These are phyloP conservation scores for Martensiomyces pterosporus DNA, from an alignment of 192 early-diverging fungal species.

Conservation along the genomic window DNA sequence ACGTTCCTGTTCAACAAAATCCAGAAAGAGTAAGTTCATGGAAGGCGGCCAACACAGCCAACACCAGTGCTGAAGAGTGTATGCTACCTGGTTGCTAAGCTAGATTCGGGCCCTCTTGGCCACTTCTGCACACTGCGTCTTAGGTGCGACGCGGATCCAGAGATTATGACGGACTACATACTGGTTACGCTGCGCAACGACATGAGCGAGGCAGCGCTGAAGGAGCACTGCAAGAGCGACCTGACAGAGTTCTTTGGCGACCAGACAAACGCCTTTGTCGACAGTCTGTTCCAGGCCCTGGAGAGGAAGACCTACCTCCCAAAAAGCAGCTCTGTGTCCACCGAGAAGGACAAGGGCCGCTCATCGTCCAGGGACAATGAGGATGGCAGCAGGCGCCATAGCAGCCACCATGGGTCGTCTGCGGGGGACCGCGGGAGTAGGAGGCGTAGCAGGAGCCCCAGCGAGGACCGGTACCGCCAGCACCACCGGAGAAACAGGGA, in stretches of 20 bases:
- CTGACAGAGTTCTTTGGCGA: slow-evolving; percentile 43
- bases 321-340: not conserved
- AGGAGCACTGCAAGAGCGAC: slow-evolving; percentile 35
- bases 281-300: slow-evolving; percentile 29
- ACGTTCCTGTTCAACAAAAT: slow-evolving; percentile 42
- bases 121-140: too few species aligned
- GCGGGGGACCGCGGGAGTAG: slow-evolving; percentile 3
- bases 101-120: too few species aligned
- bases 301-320: slow-evolving; percentile 12
- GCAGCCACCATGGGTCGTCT: not conserved
- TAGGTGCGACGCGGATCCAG: slow-evolving; percentile 39
- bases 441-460: slow-evolving; percentile 31
- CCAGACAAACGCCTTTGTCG: slow-evolving; percentile 24
- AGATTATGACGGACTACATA: slow-evolving; percentile 45
- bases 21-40: slow-evolving; percentile 23
- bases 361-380: not conserved
- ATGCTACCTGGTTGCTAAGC: too few species aligned
- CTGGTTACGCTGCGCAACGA: slow-evolving; percentile 44
- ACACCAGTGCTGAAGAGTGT: too few species aligned
- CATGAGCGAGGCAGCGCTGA: slow-evolving; percentile 24
- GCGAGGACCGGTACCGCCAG: slow-evolving; percentile 2
- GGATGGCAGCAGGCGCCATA: not conserved
- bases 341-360: not conserved
- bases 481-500: slow-evolving; percentile 9
- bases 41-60: too few species aligned